Evolutionary conservation across 139 green algal species (phyloP), one percentile per base, ranked within the genome.

Genomic region (Microglena sp.): DNA sequence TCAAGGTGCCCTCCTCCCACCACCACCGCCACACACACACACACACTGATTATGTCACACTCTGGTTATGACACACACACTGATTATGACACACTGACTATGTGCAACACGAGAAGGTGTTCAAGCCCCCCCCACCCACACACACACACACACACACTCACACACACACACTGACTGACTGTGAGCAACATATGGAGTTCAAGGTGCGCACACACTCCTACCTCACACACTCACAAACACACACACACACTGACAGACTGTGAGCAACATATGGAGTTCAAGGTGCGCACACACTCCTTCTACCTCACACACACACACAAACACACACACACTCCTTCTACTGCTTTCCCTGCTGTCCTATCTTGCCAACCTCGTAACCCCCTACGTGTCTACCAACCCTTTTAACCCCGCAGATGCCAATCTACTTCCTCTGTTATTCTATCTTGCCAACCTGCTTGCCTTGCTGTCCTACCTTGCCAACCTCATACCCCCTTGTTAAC

Each of bases 251-350:
- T 18, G 18, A 18, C 15, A 11, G 40, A 50, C 15, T 11, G 18
- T 11, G 40, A 50, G 15, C 15, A 50, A 18, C 15, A 50, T 18
- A 50, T 11, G 15, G 40, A 50, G 40, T 11, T 24, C 40, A 18
- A 50, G 40, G 40, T 50, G 40, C 40, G 18, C 15, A 18, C 40
- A 18, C 40, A 50, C 15, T 18, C 40, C 11, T 18, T 50, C 40
- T 24, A 50, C 40, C 18, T 18, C 40, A 50, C 40, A 50, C 40
- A 50, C 40, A 24, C 40, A 24, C 40, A 11, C 40, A 50, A 50
- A 50, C 40, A 50, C 55, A 62, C 18, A 62, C 55, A 62, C 8
- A 62, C 55, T 43, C 18, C 55, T 11, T 8, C n/a, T n/a, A n/a
- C n/a, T n/a, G n/a, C n/a, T n/a, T n/a, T n/a, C n/a, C n/a, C n/a